Evolutionary conservation across 2,329 filamentous ascomycete species (phyloP), one percentile per base, ranked within the genome.

Genomic region (Nannizziopsis barbatae): DNA sequence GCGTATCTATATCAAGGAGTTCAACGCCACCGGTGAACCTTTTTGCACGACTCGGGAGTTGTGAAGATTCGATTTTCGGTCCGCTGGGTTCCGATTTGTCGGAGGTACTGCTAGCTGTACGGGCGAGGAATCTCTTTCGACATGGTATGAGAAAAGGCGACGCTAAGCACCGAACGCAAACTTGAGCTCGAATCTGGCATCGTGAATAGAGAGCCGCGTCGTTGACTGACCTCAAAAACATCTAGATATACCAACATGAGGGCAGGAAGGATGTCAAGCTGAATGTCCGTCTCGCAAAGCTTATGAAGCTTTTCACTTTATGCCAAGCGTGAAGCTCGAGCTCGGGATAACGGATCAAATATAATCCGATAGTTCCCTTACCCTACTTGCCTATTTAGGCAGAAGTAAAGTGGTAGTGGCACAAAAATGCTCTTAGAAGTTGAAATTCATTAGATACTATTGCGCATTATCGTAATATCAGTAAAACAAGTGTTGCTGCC

Each of bases 201-300:
- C 52, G 52, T n/a, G 60, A 32, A 47, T 57, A 57, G 51, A 56
- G 51, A 41, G 53, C 53, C 39, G 52, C 54, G 39, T 52, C 47
- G 46, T 47, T 56, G 12, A 56, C 50, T 22, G 55, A 53, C 48
- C 53, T 55, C 43, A 55, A 55, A 53, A 60, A 55, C 62, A 64
- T 64, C 52, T 50, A 54, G 54, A 47, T 18, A 27, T 35, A 45
- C 20, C 12, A 40, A 30, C 22, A 27, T 27, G 22, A 7, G 22
- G 22, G 22, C 22, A 3, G 22, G 7, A 27, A 27, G 22, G 7
- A 7, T 27, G 22, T 27, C 22, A 27, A 27, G 22, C 22, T 27
- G 22, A 7, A 27, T 4, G 7, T 27, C 22, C 3, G 22, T 27
- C 7, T 27, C 22, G 4, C 7, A 7, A 27, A 27, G 22, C 22